phyloP scores from a whole-genome alignment of 345 rosid species.

The Brassica rapa region DNA sequence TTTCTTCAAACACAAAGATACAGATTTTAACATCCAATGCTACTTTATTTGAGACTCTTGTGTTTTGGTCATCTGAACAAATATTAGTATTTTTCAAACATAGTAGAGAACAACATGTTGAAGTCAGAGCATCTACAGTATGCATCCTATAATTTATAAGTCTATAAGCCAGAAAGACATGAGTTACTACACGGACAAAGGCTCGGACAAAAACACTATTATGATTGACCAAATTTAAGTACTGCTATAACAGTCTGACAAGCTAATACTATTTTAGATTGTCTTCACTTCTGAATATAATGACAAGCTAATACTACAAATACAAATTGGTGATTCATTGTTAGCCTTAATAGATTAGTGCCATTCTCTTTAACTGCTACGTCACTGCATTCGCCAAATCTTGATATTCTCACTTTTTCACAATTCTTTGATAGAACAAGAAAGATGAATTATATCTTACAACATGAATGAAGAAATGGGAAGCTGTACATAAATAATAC shows the following conservation, averaged over 20 bases:
- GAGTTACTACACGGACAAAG: background rate
- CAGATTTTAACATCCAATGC: no score
- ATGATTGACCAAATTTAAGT: background rate
- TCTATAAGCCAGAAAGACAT: background rate
- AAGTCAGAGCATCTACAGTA: no score
- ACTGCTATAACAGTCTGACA: background rate
- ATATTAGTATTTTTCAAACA: no score
- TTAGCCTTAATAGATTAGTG: background rate
- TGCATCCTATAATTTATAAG: background rate
- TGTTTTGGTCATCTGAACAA: no score
- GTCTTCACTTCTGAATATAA: background rate
- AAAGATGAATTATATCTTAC: slow-evolving; percentile 34
- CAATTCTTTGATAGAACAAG: background rate
- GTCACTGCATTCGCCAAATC: background rate
- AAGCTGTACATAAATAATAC: slow-evolving; percentile 39
- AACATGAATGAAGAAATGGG: slow-evolving; percentile 40
- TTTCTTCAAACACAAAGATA: background rate
- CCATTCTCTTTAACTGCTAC: background rate
- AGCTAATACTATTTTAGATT: background rate
- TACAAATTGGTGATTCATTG: background rate
- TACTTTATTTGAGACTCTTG: no score
- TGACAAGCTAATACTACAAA: background rate
- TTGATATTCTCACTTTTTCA: background rate
- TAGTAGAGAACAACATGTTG: no score
- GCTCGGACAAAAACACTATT: background rate